Base-by-base conservation (phyloP, 345 rosid genomes). In the Chamaenerion angustifolium region DNA sequence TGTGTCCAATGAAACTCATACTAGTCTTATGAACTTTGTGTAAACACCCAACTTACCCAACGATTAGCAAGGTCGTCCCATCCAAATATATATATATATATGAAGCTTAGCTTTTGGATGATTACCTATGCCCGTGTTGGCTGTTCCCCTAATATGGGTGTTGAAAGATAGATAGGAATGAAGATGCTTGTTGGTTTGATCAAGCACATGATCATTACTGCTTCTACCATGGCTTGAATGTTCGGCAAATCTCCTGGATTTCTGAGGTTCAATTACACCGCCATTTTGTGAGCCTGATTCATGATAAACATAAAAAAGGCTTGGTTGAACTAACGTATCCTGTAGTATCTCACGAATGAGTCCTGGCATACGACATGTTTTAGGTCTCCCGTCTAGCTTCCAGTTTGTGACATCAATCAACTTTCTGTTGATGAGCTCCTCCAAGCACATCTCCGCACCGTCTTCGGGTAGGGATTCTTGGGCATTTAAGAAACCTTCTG, bases 351-450 rank as follows among this genome's bases (percentile, higher is more conserved):
- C 79, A 12, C 55, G 57, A 0, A 67, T 2, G 21, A 49, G 0
- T 40, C 58, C 42, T 0, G 61, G 59, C 54, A 62, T 6, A 6
- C 31, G 6, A 45, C 79, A 74, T 0, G 55, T 56, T 48, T 57
- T 67, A 0, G 79, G 71, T 59, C 40, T 61, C 2, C 68, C 73
- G 57, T 73, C 67, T 17, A 54, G 44, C 40, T 61, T 61, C 64
- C 62, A 55, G 25, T 44, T 53, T 16, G 23, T 48, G 3, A 74
- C 65, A 12, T 61, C 64, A 14, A 74, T 45, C 60, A 67, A 16
- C 50, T 35, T 70, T 44, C 57, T 59, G 13, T 0, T 1, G 15
- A 23, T 54, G 0, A 74, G 68, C 4, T 49, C 8, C 18, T 64
- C 46, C n/a, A 68, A 49, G 47, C 42, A 23, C 14, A 4, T 14